Conservation (phyloP, 2,329 filamentous ascomycete species). For the Colletotrichum eremochloae region DNA sequence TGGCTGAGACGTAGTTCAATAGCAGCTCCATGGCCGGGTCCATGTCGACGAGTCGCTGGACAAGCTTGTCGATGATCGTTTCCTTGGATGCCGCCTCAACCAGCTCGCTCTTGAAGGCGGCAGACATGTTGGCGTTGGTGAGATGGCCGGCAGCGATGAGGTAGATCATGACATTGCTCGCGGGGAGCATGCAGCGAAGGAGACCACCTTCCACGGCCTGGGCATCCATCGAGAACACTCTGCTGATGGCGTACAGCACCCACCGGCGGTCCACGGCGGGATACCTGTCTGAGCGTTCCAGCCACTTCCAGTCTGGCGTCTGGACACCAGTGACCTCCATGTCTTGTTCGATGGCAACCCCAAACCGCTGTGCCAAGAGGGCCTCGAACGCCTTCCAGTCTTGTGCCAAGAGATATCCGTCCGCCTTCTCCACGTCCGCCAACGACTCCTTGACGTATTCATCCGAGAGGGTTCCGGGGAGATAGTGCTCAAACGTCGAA, state of each 20-base stretch:
- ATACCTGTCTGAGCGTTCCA: slow-evolving; percentile 58
- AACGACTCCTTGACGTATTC: slow-evolving; percentile 62
- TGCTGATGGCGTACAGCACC: slow-evolving; percentile 73
- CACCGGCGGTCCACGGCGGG: slow-evolving; percentile 73
- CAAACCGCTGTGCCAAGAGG: slow-evolving; percentile 63
- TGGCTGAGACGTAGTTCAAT: slow-evolving; percentile 73
- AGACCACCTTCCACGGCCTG: slow-evolving; percentile 48
- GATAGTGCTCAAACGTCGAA: slow-evolving; percentile 47
- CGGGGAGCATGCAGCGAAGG: slow-evolving; percentile 59
- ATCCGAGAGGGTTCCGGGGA: slow-evolving; percentile 65
- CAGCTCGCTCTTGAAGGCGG: slow-evolving; percentile 66
- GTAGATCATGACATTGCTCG: slow-evolving; percentile 70
- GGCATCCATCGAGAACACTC: slow-evolving; percentile 68
- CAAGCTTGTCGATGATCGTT: slow-evolving; percentile 66
- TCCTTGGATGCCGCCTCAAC: slow-evolving; percentile 57
- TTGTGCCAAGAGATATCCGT: slow-evolving; percentile 60
- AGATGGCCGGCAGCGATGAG: slow-evolving; percentile 72
- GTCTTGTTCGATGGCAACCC: slow-evolving; percentile 41
- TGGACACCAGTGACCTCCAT: slow-evolving; percentile 43
- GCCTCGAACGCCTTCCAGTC: slow-evolving; percentile 65
- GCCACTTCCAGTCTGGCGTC: slow-evolving; percentile 65
- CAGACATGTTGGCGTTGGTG: slow-evolving; percentile 69
- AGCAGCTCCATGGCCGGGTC: slow-evolving; percentile 78
- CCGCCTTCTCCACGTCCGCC: slow-evolving; percentile 60
- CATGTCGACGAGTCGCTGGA: slow-evolving; percentile 72